These are phyloP conservation scores for Bretziella fagacearum DNA, from an alignment of 2,329 filamentous ascomycete genomes.

Conservation along the genomic window DNA sequence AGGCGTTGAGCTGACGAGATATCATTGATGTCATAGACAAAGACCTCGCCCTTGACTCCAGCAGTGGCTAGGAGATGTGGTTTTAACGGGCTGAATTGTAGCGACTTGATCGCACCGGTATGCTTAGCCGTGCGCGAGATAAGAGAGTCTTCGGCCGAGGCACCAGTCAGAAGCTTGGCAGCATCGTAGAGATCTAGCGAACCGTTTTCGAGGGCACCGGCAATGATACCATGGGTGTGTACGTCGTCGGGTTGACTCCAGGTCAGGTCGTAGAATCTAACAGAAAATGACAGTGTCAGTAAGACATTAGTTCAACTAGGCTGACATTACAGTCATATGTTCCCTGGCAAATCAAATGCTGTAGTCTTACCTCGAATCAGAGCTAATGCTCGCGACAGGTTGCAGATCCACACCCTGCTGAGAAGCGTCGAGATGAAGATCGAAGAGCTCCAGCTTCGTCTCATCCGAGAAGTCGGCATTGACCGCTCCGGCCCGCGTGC, in stretches of 20 bases:
- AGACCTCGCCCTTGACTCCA: slow-evolving; percentile 88
- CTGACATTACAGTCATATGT: too few species aligned
- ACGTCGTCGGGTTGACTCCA: slow-evolving; percentile 74
- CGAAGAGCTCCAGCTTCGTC: slow-evolving; percentile 92
- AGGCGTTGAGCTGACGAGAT: slow-evolving; percentile 73
- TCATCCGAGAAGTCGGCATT: slow-evolving; percentile 96
- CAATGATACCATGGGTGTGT: slow-evolving; percentile 73
- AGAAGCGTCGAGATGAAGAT: slow-evolving; percentile 64
- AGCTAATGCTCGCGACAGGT: slow-evolving; percentile 65
- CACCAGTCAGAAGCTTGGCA: slow-evolving; percentile 42
- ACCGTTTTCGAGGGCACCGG: slow-evolving; percentile 87
- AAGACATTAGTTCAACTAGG: too few species aligned
- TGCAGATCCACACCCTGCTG: slow-evolving; percentile 68
- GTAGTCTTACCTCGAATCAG: slow-evolving; percentile 80
- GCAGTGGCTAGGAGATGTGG: slow-evolving; percentile 83
- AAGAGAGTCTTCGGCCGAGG: slow-evolving; percentile 44
- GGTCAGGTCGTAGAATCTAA: slow-evolving; percentile 92
- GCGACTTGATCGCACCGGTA: slow-evolving; percentile 75
- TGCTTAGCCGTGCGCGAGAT: slow-evolving; percentile 82
- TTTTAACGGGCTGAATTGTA: slow-evolving; percentile 92
- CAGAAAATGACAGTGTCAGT: background rate
- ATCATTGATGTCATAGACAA: slow-evolving; percentile 88
- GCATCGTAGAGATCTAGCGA: slow-evolving; percentile 90
- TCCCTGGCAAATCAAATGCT: too few species aligned
- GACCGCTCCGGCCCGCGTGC: slow-evolving; percentile 85